Evolutionary conservation across 2,329 filamentous ascomycete species (phyloP), one percentile per base, ranked within the genome.

Genomic region (Colletotrichum spinosum): DNA sequence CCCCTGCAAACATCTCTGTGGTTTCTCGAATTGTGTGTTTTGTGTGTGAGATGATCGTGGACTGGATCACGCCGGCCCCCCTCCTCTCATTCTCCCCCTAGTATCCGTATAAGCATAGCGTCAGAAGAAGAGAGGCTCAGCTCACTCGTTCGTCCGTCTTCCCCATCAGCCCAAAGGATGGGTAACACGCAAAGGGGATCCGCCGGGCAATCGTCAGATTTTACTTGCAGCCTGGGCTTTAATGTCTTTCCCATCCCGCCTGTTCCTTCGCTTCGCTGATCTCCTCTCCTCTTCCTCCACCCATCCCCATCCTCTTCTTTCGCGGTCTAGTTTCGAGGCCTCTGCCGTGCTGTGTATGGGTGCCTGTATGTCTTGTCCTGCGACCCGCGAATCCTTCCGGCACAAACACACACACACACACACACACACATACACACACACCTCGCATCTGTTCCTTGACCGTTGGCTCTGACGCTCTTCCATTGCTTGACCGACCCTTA

Each of bases 81-180:
- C 4, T 5, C 4, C 25, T 25, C 25, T 5, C 25, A 25, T 25
- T 25, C 25, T 25, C 25, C 25, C 5, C 25, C 25, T 25, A 25
- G 25, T 25, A 25, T 25, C 25, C 25, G 25, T 25, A 25, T 25
- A 5, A 25, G 25, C 25, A 25, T 25, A 25, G 25, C n/a, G n/a
- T 9, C 15, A 38, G n/a, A 45, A 9, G 35, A 48, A 34, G 41
- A 52, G 55, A 65, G 58, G 46, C 58, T 45, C 38, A 37, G 62
- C 57, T 48, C 25, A 34, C 39, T 53, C 12, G 46, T 51, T 39
- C 37, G 38, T 37, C 44, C 41, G 45, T 42, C 45, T 41, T 42
- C 42, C 15, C 39, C 37, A 44, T 65, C 58, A 53, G 52, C 46
- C 62, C 57, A 35, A 53, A 56, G 33, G 48, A 65, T 57, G 58